Base-by-base conservation (phyloP, 768 basidiomycete genomes). In the Cyclocybe cylindracea region DNA sequence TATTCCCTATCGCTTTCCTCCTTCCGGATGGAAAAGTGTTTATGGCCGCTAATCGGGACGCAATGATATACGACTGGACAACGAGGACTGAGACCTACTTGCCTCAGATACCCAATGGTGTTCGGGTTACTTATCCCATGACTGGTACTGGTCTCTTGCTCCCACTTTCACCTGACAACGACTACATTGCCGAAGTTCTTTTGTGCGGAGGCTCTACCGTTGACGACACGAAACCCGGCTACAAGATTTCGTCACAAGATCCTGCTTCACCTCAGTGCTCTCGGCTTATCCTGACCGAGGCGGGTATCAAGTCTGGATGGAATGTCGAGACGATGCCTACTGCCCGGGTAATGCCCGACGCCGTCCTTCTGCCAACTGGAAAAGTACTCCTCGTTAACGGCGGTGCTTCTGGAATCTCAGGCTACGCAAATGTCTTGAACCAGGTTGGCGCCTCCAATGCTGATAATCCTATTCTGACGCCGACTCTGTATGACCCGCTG, bases 101-200 rank as follows among this genome's bases (percentile, higher is more conserved):
- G 10, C 90, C 90, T 19, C 67, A 61, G 39, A 78, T 91, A 58
- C 89, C 90, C 6, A 89, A 92, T 54, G 84, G 83, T 39, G 82
- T 90, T 11, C 87, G 88, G 19, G 83, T 91, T 34, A 90, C 90
- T 0, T 92, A 93, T 64, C 90, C 90, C 1, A 88, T 91, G 86
- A 73, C 88, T 19, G 91, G 85, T 38, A 84, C 84, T 11, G 89
- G 75, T 10, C 55, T 89, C n/a, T 74, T 93, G 38, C 80, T 93
- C 7, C 89, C 91, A 8, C 72, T 93, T 7, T 77, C 78, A 4
- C 81, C 83, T 2, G 73, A 77, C 7, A 83, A 83, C 58, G 64
- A 77, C 53, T 92, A 88, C 57, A 70, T 73, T 5, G 79, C 91
- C 0, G 87, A 89, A 58, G 69, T 93, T 39, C 72, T 93, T 16